These are phyloP conservation scores for Chrysanthemum seticuspe DNA, from an alignment of 129 eudicot genomes.

Conservation along the genomic window DNA sequence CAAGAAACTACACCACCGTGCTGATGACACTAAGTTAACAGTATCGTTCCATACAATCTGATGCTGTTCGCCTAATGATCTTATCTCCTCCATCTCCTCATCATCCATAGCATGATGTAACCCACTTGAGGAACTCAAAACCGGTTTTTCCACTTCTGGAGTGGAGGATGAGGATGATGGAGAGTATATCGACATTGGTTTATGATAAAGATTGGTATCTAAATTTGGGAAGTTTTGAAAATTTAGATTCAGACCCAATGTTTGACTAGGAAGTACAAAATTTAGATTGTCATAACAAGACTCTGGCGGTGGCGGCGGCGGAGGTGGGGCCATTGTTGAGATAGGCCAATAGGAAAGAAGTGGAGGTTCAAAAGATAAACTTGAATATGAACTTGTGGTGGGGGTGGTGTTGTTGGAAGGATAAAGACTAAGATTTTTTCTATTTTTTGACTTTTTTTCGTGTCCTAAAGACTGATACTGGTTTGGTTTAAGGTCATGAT, in stretches of 20 bases:
- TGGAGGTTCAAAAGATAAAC: constrained; percentile 9
- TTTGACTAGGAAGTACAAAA: constrained; percentile 69
- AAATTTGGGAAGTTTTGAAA: constrained; percentile 64
- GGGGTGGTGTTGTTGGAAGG: constrained; percentile 37
- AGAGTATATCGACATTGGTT: constrained; percentile 29
- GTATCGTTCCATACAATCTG: constrained; percentile 88
- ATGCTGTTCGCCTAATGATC: constrained; percentile 73
- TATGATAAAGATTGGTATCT: constrained; percentile 41
- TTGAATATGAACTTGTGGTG: constrained; percentile 14
- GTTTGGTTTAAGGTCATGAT: constrained; percentile 30
- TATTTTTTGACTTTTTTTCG: constrained; percentile 35
- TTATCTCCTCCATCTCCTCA: constrained; percentile 74
- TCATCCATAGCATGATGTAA: constrained; percentile 64
- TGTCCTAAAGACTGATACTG: constrained; percentile 14
- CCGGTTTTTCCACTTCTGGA: constrained; percentile 23
- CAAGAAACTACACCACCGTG: constrained; percentile 77
- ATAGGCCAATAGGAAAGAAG: constrained; percentile 40
- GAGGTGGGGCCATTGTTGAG: constrained; percentile 41
- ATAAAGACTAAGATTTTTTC: constrained; percentile 39
- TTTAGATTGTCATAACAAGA: constrained; percentile 42
- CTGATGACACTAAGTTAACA: constrained; percentile 65
- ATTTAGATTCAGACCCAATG: constrained; percentile 83
- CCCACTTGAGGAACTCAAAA: constrained; percentile 19
- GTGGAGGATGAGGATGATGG: constrained; percentile 45
- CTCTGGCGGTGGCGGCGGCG: constrained; percentile 30